These are phyloP conservation scores for Neurospora crassa DNA, from an alignment of 2,329 filamentous ascomycete genomes.

Conservation along the genomic window DNA sequence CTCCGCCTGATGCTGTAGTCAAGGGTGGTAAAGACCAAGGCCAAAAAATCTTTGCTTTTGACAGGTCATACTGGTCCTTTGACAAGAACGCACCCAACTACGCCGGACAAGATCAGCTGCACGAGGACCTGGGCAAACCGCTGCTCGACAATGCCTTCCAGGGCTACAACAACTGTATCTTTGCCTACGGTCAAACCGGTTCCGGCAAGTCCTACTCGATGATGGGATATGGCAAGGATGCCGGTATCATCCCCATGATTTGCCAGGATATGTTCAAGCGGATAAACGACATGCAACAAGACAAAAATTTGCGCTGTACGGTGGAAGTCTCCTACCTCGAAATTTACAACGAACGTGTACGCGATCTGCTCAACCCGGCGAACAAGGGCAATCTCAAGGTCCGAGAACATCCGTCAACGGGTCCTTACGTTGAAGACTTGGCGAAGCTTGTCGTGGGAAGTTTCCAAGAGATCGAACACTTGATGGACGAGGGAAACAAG, in stretches of 20 bases:
- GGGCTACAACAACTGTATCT: constrained; percentile 99
- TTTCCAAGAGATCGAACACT: constrained; percentile 89
- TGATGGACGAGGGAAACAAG: constrained; percentile 99
- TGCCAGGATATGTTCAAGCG: constrained; percentile 96
- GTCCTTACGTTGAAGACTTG: constrained; percentile 95
- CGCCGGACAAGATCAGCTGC: constrained; percentile 82
- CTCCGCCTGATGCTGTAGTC: constrained; percentile 52
- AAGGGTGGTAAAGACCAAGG: constrained; percentile 64
- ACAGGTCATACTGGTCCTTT: constrained; percentile 98
- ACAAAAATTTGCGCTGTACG: constrained; percentile 75
- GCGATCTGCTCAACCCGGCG: constrained; percentile 87
- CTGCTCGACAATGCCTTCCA: constrained; percentile 96
- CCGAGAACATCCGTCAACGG: constrained; percentile 92
- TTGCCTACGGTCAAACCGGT: constrained; percentile 96
- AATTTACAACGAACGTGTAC: constrained; percentile 97
- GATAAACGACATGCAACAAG: constrained; percentile 60
- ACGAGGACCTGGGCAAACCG: constrained; percentile 78
- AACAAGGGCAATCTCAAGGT: constrained; percentile 97
- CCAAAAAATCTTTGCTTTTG: constrained; percentile 86
- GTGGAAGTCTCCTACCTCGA: constrained; percentile 98
- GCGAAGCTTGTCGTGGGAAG: constrained; percentile 90
- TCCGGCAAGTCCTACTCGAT: constrained; percentile 99
- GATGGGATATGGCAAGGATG: constrained; percentile 98
- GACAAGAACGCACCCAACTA: constrained; percentile 71
- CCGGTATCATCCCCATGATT: constrained; percentile 92